These are phyloP conservation scores for Pseudogymnoascus sp. DNA, from an alignment of 2,329 filamentous ascomycete genomes.

Conservation along the genomic window DNA sequence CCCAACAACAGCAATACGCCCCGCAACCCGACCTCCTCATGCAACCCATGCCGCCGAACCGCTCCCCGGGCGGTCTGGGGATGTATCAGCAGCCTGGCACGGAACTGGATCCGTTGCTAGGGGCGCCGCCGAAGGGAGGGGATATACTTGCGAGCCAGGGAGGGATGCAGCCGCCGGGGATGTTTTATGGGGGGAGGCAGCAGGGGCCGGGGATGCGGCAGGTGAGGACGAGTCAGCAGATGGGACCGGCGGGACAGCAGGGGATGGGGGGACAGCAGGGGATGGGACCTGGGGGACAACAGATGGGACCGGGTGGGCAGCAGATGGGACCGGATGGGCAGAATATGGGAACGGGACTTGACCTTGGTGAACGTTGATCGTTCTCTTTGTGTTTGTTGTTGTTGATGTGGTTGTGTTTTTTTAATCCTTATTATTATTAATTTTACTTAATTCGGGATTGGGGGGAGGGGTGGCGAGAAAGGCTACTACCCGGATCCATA, in stretches of 20 bases:
- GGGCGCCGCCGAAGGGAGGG: background rate
- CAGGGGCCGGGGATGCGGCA: background rate
- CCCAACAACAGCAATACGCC: background rate
- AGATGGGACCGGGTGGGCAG: background rate
- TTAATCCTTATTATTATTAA: background rate
- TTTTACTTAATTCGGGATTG: background rate
- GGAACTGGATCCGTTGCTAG: background rate
- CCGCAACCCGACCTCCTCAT: background rate
- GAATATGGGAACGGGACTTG: background rate
- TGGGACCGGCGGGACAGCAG: too few species aligned
- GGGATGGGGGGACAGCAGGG: background rate
- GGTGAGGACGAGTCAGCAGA: too few species aligned
- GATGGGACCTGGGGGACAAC: background rate
- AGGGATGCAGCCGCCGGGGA: background rate
- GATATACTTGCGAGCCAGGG: background rate
- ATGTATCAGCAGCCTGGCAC: background rate
- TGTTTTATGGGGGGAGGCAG: background rate
- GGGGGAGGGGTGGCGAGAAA: background rate
- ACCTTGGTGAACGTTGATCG: background rate
- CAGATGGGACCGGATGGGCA: background rate
- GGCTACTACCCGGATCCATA: background rate
- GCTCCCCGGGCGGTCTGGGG: background rate
- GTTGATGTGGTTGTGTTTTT: background rate
- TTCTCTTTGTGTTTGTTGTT: background rate
- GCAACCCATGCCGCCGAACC: background rate